These are phyloP conservation scores for Ganoderma lingzhi DNA, from an alignment of 1,284 basidiomycete genomes.

Conservation along the genomic window DNA sequence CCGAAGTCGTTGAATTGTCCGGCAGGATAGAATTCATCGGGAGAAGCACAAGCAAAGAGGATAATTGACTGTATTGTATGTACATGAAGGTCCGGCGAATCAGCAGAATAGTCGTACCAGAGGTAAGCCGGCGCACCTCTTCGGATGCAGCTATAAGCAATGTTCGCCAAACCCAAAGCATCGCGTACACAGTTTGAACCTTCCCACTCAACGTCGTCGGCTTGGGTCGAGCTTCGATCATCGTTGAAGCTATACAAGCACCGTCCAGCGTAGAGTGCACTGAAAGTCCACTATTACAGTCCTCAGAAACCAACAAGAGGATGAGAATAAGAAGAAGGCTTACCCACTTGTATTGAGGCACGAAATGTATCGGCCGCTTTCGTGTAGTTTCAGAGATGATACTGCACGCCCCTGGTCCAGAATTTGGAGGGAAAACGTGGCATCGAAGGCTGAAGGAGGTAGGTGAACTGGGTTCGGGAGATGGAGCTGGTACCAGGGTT, in stretches of 20 bases:
- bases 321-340: slow-evolving; percentile 27
- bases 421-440: slow-evolving; percentile 60
- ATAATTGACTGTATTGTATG: slow-evolving; percentile 36
- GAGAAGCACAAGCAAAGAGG: slow-evolving; percentile 53
- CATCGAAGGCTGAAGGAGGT: slow-evolving; percentile 50
- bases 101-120: slow-evolving; percentile 14
- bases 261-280: slow-evolving; percentile 37
- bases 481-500: slow-evolving; percentile 27
- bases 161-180: slow-evolving; percentile 57
- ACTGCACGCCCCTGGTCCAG: slow-evolving; percentile 50
- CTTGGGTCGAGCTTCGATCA: slow-evolving; percentile 19
- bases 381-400: slow-evolving; percentile 52
- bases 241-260: slow-evolving; percentile 33
- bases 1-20: slow-evolving; percentile 40
- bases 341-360: slow-evolving; percentile 66
- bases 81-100: slow-evolving; percentile 16
- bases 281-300: slow-evolving; percentile 36
- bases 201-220: slow-evolving; percentile 20
- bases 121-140: slow-evolving; percentile 49
- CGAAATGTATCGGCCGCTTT: slow-evolving; percentile 52
- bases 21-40: slow-evolving; percentile 48
- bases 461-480: slow-evolving; percentile 18
- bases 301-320: not conserved
- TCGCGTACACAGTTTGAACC: slow-evolving; percentile 39
- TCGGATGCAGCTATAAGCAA: slow-evolving; percentile 49